phyloP scores from a whole-genome alignment of 2,329 filamentous ascomycete genomes.

The Fusarium fujikuroi region DNA sequence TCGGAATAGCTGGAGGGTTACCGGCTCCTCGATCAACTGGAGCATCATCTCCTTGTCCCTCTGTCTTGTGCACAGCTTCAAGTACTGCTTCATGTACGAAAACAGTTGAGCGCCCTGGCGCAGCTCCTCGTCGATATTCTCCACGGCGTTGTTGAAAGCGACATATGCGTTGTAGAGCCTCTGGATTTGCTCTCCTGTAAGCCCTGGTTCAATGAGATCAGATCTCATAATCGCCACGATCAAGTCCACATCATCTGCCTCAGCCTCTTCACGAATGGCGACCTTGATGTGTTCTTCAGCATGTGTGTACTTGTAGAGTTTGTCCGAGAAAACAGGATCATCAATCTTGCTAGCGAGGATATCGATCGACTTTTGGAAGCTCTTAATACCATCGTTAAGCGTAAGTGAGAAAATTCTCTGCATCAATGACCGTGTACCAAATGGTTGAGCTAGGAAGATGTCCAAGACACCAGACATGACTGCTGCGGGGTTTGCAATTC shows the following conservation, averaged over 20 bases:
- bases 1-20: constrained; percentile 94
- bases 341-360: constrained; percentile 79
- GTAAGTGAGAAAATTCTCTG: constrained; percentile 95
- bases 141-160: constrained; percentile 93
- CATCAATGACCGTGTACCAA: constrained; percentile 87
- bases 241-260: constrained; percentile 79
- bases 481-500: constrained; percentile 93
- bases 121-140: constrained; percentile 89
- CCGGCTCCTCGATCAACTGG: constrained; percentile 92
- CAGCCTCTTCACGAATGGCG: constrained; percentile 78
- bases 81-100: constrained; percentile 91
- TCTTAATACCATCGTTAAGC: constrained; percentile 87
- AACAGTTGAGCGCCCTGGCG: constrained; percentile 91
- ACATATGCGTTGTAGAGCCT: constrained; percentile 94
- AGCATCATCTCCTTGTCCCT: constrained; percentile 98
- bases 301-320: constrained; percentile 83
- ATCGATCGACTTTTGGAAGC: constrained; percentile 88
- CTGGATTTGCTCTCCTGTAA: constrained; percentile 80
- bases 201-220: constrained; percentile 76
- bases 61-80: constrained; percentile 91
- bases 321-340: constrained; percentile 81
- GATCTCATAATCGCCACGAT: constrained; percentile 87
- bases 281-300: constrained; percentile 80
- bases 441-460: constrained; percentile 94
- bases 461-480: constrained; percentile 98